Evolutionary conservation across 2,329 filamentous ascomycete genomes (phyloP).

Genomic region (Nemania sp.): DNA sequence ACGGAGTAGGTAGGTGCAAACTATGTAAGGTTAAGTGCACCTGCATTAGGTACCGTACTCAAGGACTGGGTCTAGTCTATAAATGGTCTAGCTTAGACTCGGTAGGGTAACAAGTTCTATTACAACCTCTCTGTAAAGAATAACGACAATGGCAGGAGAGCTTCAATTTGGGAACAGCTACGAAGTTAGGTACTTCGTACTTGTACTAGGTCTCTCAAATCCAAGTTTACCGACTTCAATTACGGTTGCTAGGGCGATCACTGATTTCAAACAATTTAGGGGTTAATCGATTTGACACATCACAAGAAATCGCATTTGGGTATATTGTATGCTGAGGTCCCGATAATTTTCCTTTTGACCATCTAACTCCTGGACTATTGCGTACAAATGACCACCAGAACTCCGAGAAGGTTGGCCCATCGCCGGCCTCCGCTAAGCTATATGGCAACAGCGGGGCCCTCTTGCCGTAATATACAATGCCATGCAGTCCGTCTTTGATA

Average conservation of each 20-base stretch:
- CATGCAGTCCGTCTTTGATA: conserved; percentile 13
- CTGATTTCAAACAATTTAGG: neutral
- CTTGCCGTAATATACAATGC: conserved; percentile 29
- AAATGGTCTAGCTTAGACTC: no score
- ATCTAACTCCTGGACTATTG: conserved; percentile 35
- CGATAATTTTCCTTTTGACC: conserved; percentile 34
- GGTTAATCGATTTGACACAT: conserved; percentile 30
- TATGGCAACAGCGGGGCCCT: neutral
- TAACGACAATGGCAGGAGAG: no score
- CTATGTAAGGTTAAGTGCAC: no score
- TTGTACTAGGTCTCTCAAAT: no score
- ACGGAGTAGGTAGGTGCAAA: no score
- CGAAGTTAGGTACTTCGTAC: no score
- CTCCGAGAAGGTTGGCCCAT: conserved; percentile 11
- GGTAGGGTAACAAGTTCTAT: no score
- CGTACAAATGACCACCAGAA: conserved; percentile 27
- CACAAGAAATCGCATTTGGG: conserved; percentile 41
- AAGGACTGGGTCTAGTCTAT: no score
- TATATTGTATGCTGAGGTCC: conserved; percentile 40
- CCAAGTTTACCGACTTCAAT: no score
- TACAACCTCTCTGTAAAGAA: no score
- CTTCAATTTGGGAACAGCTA: no score
- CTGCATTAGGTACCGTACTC: no score
- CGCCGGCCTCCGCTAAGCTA: neutral
- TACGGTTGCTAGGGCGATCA: neutral